These are phyloP conservation scores for Myrmaecium sp. DNA, from an alignment of 2,329 filamentous ascomycete species.

Conservation along the genomic window DNA sequence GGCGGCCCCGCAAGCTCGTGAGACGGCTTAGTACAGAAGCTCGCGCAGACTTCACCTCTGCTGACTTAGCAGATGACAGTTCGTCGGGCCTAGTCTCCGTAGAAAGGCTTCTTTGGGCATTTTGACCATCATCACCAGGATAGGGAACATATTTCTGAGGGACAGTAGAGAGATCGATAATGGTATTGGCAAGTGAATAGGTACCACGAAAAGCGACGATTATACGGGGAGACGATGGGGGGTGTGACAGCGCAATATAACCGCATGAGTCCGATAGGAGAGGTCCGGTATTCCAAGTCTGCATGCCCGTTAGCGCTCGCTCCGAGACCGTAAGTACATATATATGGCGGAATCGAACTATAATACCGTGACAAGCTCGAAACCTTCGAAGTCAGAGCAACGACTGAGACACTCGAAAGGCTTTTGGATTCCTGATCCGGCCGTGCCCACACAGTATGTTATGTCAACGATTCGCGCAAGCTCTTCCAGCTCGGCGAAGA, in stretches of 20 bases:
- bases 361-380: conserved; percentile 54
- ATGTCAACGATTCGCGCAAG: conserved; percentile 86
- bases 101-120: conserved; percentile 4
- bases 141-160: conserved; percentile 88
- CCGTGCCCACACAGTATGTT: conserved; percentile 76
- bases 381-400: conserved; percentile 64
- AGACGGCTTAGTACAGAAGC: too few relatives aligned
- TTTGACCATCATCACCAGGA: conserved; percentile 12
- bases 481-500: conserved; percentile 75
- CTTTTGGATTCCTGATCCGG: conserved; percentile 63
- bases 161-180: conserved; percentile 75
- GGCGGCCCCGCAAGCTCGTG: too few relatives aligned
- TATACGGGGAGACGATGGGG: conserved; percentile 42
- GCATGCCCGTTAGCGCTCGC: conserved; percentile 5
- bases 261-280: conserved; percentile 83
- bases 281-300: conserved; percentile 79
- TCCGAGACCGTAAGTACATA: conserved; percentile 1
- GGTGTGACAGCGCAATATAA: conserved; percentile 77
- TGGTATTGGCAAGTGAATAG: conserved; percentile 81
- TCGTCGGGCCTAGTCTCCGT: conserved; percentile 7
- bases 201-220: conserved; percentile 86
- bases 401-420: conserved; percentile 77
- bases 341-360: conserved; percentile 3
- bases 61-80: conserved; percentile 13
- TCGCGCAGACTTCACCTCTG: too few relatives aligned